phyloP scores from a whole-genome alignment of 1,284 basidiomycete species.

The Heterobasidion parviporum region DNA sequence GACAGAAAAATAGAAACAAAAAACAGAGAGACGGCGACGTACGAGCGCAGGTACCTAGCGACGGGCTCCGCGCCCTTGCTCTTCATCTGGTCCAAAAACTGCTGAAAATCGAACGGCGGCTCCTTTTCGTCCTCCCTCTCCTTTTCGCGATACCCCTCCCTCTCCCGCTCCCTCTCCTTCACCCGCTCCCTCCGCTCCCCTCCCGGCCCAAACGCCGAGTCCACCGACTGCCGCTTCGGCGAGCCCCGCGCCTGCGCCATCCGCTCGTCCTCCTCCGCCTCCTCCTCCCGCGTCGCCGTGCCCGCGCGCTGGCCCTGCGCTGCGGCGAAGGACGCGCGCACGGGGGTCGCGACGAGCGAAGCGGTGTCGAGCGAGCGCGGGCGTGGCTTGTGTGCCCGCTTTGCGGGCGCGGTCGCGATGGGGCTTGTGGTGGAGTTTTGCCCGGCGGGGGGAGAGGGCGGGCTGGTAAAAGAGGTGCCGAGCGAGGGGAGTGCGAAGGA shows the following conservation, averaged over 20 bases:
- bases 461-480: conserved; percentile 9
- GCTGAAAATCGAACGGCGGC: conserved; percentile 74
- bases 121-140: conserved; percentile 18
- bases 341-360: conserved; percentile 39
- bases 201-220: background rate
- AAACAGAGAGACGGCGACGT: conserved; percentile 20
- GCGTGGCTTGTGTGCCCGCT: conserved; percentile 20
- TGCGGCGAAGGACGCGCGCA: conserved; percentile 44
- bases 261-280: background rate
- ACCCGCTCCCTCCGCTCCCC: background rate
- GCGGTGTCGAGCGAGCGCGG: conserved; percentile 52
- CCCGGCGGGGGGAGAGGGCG: background rate
- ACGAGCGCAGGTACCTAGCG: conserved; percentile 88
- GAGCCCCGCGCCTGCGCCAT: conserved; percentile 3
- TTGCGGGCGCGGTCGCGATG: conserved; percentile 20
- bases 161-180: background rate
- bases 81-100: conserved; percentile 89
- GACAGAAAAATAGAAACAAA: conserved; percentile 6
- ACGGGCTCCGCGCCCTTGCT: conserved; percentile 78
- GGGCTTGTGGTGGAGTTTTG: conserved; percentile 3
- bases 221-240: conserved; percentile 6
- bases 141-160: conserved; percentile 3
- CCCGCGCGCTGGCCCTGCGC: conserved; percentile 30
- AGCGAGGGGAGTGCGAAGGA: conserved; percentile 45
- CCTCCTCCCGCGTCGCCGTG: background rate